Conservation (phyloP, 1,284 basidiomycete species). For the Amylostereum areolatum region DNA sequence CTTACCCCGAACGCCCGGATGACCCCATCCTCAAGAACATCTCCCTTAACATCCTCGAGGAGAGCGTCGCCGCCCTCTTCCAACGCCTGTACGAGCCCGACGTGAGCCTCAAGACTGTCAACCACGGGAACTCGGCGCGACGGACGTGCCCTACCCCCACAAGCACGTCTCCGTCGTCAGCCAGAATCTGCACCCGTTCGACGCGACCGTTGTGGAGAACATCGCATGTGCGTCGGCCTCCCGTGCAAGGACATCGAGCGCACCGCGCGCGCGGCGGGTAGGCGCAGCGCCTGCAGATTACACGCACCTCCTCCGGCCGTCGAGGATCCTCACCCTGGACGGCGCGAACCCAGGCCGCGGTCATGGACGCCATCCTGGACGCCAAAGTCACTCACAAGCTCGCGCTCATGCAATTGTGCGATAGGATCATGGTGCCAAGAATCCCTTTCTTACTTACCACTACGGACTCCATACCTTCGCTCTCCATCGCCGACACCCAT, state of each 20-base stretch:
- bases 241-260: slow-evolving; percentile 51
- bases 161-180: slow-evolving; percentile 80
- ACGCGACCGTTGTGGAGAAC: slow-evolving; percentile 80
- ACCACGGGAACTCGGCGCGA: slow-evolving; percentile 42
- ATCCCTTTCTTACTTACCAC: too few species aligned
- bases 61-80: slow-evolving; percentile 76
- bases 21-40: slow-evolving; percentile 64
- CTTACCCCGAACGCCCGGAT: slow-evolving; percentile 79
- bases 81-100: slow-evolving; percentile 83
- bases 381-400: slow-evolving; percentile 94
- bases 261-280: slow-evolving; percentile 86
- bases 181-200: slow-evolving; percentile 84
- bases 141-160: slow-evolving; percentile 69
- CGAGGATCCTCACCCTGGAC: slow-evolving; percentile 83
- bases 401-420: slow-evolving; percentile 88
- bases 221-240: slow-evolving; percentile 67
- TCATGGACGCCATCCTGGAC: slow-evolving; percentile 70
- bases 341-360: slow-evolving; percentile 71
- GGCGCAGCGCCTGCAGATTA: slow-evolving; percentile 89
- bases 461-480: too few species aligned
- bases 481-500: too few species aligned
- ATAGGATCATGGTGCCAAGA: slow-evolving; percentile 81
- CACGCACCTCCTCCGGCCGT: slow-evolving; percentile 76
- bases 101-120: slow-evolving; percentile 57
- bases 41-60: slow-evolving; percentile 56